A percentile compares a stretch with the other conserved stretches of the same genome.
phyloP scores from a whole-genome alignment of 768 basidiomycete species.

The Suillus decipiens region DNA sequence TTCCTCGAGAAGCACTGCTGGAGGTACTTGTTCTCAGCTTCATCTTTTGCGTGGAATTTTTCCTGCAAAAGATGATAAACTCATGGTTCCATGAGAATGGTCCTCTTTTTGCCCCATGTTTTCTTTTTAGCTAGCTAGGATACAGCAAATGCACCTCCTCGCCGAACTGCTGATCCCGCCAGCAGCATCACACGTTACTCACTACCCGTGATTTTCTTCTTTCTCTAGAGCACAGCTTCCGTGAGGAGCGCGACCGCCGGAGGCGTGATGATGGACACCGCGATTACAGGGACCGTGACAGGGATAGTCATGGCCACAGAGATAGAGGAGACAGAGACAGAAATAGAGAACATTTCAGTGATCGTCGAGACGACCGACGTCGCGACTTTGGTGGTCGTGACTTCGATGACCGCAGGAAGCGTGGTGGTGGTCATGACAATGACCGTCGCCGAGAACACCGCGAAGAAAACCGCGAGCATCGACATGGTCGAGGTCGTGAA shows the following conservation, averaged over 20 bases:
- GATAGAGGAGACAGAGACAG: slow-evolving; percentile 38
- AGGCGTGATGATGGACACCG: slow-evolving; percentile 61
- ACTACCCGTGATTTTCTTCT: slow-evolving; percentile 47
- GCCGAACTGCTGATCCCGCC: slow-evolving; percentile 42
- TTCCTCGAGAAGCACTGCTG: slow-evolving; percentile 31
- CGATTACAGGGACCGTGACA: slow-evolving; percentile 50
- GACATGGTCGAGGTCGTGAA: slow-evolving; percentile 33
- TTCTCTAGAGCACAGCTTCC: slow-evolving; percentile 61
- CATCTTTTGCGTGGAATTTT: slow-evolving; percentile 40
- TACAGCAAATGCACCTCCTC: slow-evolving; percentile 38
- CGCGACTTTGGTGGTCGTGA: slow-evolving; percentile 52
- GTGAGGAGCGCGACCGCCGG: slow-evolving; percentile 64
- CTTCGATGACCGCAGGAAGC: slow-evolving; percentile 46
- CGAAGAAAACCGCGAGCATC: slow-evolving; percentile 38
- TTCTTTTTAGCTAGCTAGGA: slow-evolving; percentile 68
- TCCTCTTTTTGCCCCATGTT: slow-evolving; percentile 45
- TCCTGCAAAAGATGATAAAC: slow-evolving; percentile 49
- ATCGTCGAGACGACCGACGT: slow-evolving; percentile 52
- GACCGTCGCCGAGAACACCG: slow-evolving; percentile 53
- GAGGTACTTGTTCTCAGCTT: slow-evolving; percentile 39
- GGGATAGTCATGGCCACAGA: slow-evolving; percentile 38
- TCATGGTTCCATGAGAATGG: slow-evolving; percentile 55
- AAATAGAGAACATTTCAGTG: slow-evolving; percentile 37
- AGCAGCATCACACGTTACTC: slow-evolving; percentile 50
- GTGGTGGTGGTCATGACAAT: slow-evolving; percentile 43